These are phyloP conservation scores for Scleroderma bovista DNA, from an alignment of 768 basidiomycete species.

Conservation along the genomic window DNA sequence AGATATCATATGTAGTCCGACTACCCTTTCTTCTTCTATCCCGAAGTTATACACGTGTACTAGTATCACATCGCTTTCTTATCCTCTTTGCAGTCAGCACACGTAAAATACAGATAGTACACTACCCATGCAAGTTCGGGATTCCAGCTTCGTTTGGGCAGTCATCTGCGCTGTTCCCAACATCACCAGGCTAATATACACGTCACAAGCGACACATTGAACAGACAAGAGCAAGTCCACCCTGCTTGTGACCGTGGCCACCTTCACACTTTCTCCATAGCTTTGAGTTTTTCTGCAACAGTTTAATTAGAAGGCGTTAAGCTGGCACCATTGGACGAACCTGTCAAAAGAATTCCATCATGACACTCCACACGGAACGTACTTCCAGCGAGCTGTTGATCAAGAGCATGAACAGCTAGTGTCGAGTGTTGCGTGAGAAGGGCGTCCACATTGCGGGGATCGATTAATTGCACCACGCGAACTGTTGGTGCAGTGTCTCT, in stretches of 20 bases:
- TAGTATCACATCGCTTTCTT: too few species aligned
- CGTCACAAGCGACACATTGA: too few species aligned
- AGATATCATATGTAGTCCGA: too few species aligned
- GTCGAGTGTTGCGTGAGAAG: conserved; percentile 13
- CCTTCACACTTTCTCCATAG: not conserved
- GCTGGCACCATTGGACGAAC: conserved; percentile 4
- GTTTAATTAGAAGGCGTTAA: not conserved
- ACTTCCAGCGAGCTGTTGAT: not conserved
- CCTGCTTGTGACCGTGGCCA: not conserved
- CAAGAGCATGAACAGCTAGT: conserved; percentile 5
- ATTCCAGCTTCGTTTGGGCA: too few species aligned
- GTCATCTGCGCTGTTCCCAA: too few species aligned
- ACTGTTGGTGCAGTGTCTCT: conserved; percentile 12
- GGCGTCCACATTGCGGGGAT: conserved; percentile 9
- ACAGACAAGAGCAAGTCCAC: too few species aligned
- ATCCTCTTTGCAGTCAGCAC: too few species aligned
- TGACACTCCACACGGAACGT: conserved; percentile 18
- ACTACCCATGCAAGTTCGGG: too few species aligned
- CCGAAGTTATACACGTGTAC: too few species aligned
- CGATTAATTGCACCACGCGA: conserved; percentile 15
- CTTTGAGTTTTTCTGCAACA: not conserved
- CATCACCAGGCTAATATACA: too few species aligned
- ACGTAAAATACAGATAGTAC: too few species aligned
- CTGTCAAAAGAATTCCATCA: conserved; percentile 15
- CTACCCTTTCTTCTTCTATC: too few species aligned